Conservation (phyloP, 352 stramenopile genomes). For the Globisporangium heterothallicum region DNA sequence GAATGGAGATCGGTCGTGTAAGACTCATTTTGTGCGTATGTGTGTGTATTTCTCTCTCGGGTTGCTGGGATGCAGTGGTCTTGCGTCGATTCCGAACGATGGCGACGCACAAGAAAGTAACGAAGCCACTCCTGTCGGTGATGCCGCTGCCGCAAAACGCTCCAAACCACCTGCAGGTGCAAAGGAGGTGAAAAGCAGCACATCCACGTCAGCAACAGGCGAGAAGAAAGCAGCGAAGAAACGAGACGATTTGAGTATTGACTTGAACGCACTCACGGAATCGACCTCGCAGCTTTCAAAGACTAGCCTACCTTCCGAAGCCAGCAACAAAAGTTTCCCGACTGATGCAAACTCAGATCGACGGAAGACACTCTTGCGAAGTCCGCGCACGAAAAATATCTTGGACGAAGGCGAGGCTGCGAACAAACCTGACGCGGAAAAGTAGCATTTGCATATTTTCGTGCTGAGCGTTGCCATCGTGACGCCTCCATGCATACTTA, state of each 20-base stretch:
- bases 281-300: too few relatives aligned
- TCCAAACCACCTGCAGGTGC: not conserved
- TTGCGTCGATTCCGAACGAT: conserved; percentile 6
- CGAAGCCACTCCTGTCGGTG: not conserved
- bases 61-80: not conserved
- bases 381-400: conserved; percentile 5
- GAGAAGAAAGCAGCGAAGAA: not conserved
- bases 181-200: not conserved
- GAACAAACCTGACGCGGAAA: not conserved
- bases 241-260: not conserved
- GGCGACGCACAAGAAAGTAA: not conserved
- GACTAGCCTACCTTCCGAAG: too few relatives aligned
- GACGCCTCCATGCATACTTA: too few relatives aligned
- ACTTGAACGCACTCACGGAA: not conserved
- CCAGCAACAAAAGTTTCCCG: not conserved
- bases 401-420: not conserved
- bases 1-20: not conserved
- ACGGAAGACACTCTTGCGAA: conserved; percentile 5
- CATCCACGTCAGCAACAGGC: not conserved
- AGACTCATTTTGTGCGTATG: not conserved
- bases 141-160: not conserved
- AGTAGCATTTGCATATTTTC: too few relatives aligned
- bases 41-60: not conserved
- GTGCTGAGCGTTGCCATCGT: too few relatives aligned
- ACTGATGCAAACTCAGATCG: not conserved